Evolutionary conservation across 108 stramenopile genomes (phyloP).

Genomic region (Discostella stelligeroides): DNA sequence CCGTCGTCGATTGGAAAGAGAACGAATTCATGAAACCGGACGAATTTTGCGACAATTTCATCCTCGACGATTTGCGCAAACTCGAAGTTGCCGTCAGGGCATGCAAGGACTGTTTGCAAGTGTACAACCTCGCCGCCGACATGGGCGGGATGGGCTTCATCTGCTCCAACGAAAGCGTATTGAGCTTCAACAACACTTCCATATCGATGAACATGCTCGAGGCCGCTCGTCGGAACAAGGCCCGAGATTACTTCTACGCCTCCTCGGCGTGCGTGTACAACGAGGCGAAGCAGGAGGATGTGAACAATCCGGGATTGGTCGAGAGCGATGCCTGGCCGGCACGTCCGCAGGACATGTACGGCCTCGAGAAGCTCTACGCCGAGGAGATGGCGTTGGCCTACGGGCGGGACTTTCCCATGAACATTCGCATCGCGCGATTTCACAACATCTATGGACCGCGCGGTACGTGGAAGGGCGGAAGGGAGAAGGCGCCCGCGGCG

Average conservation of each 20-base stretch:
- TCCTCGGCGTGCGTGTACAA: conserved; percentile 98
- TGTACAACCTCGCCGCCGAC: conserved; percentile 99
- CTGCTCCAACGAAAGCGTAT: conserved; percentile 94
- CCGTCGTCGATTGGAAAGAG: conserved; percentile 94
- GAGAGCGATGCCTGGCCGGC: conserved; percentile 99
- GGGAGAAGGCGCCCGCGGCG: conserved; percentile 99
- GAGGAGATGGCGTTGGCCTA: conserved; percentile 99
- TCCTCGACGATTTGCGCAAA: conserved; percentile 92
- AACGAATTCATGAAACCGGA: conserved; percentile 97
- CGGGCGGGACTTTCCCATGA: conserved; percentile 94
- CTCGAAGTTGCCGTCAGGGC: conserved; percentile 94
- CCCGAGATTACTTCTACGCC: conserved; percentile 94
- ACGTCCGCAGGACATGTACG: conserved; percentile 99
- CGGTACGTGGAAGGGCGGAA: conserved; percentile 99
- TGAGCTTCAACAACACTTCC: conserved; percentile 98
- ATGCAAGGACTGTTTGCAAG: conserved; percentile 92
- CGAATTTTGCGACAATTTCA: conserved; percentile 98
- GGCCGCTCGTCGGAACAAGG: conserved; percentile 90
- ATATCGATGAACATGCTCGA: conserved; percentile 99
- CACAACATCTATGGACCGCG: conserved; percentile 99
- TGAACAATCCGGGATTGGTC: conserved; percentile 92
- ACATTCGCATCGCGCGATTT: conserved; percentile 93
- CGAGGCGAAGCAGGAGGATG: conserved; percentile 98
- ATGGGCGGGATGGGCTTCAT: conserved; percentile 99
- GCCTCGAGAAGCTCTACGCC: conserved; percentile 98